phyloP scores from a whole-genome alignment of 306 rosid species.

The Rosa chinensis region DNA sequence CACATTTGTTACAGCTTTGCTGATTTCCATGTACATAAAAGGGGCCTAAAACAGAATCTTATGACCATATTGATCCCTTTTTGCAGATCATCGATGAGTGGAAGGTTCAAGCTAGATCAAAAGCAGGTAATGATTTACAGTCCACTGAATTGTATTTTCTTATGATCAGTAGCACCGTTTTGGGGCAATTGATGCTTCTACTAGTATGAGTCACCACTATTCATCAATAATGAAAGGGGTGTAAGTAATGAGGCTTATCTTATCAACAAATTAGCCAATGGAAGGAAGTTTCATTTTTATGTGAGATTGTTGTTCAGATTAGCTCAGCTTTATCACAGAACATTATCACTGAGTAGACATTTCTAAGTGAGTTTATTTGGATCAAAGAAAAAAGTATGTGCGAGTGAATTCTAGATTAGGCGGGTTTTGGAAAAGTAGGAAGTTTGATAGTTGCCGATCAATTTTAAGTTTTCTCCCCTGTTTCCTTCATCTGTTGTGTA shows the following conservation, averaged over 20 bases:
- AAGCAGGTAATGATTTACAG: slow-evolving; percentile 48
- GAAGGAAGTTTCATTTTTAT: background rate
- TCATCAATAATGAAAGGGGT: background rate
- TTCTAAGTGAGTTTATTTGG: background rate
- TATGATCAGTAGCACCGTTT: background rate
- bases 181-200: background rate
- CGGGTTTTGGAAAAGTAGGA: background rate
- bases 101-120: slow-evolving; percentile 75
- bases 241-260: too few species aligned
- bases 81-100: slow-evolving; percentile 86
- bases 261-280: background rate
- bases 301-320: background rate
- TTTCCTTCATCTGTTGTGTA: background rate
- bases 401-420: background rate
- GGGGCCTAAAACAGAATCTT: background rate
- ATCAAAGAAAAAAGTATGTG: background rate
- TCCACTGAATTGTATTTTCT: background rate
- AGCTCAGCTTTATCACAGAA: background rate
- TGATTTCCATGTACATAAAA: background rate
- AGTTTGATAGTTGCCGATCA: background rate
- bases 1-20: background rate
- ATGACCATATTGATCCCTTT: slow-evolving; percentile 9
- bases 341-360: background rate
- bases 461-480: background rate
- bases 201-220: background rate